Evolutionary conservation across 345 rosid genomes (phyloP).

Genomic region (Euphorbia peplus): DNA sequence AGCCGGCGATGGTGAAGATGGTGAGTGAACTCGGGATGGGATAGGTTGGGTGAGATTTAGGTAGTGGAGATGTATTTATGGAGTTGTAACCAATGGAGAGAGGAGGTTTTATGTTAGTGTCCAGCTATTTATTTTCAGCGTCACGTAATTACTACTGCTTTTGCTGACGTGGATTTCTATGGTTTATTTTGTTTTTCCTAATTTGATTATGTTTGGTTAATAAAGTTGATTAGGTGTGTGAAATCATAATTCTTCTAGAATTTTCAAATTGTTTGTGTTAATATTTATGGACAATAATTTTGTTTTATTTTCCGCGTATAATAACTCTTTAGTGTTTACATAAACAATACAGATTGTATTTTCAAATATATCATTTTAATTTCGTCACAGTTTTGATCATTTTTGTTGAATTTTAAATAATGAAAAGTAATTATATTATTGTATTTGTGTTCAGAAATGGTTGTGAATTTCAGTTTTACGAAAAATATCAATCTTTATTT

Average conservation of each 20-base stretch:
- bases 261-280: too few relatives aligned
- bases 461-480: too few relatives aligned
- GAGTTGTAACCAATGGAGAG: constrained; percentile 11
- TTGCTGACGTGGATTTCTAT: neutral
- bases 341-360: too few relatives aligned
- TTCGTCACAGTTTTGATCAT: too few relatives aligned
- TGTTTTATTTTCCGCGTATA: neutral
- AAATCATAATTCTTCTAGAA: neutral
- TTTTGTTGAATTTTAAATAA: too few relatives aligned
- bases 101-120: neutral
- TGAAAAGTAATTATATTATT: too few relatives aligned
- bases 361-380: too few relatives aligned
- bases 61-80: neutral
- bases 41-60: constrained; percentile 1
- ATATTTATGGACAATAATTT: too few relatives aligned
- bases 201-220: neutral
- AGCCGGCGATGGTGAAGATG: neutral
- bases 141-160: neutral
- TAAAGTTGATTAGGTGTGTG: neutral
- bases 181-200: neutral
- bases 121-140: neutral
- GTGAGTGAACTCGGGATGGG: too few relatives aligned
- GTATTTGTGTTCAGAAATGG: too few relatives aligned
- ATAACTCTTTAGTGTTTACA: too few relatives aligned
- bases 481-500: too few relatives aligned